Conservation (phyloP, 2,329 filamentous ascomycete genomes). For the Emmonsia crescens region DNA sequence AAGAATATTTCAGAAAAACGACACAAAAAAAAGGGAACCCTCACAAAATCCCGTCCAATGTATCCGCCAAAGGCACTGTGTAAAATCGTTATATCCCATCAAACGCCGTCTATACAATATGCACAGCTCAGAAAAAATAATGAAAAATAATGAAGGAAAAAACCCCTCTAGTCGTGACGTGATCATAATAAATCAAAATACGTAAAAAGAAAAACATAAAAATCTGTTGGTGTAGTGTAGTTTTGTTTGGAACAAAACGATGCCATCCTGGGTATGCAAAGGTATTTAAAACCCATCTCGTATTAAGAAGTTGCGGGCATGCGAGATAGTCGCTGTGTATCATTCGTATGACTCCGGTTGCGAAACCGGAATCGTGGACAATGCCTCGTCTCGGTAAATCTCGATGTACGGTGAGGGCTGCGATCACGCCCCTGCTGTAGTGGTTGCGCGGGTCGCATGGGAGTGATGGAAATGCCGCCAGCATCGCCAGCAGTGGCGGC, state of each 20-base stretch:
- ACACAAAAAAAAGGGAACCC: background rate
- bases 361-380: conserved; percentile 18
- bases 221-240: background rate
- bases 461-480: background rate
- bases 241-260: background rate
- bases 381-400: conserved; percentile 17
- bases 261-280: background rate
- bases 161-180: background rate
- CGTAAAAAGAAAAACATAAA: background rate
- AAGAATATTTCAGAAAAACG: background rate
- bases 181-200: background rate
- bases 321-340: conserved; percentile 31
- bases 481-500: conserved; percentile 24
- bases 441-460: background rate
- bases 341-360: conserved; percentile 17
- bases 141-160: no score
- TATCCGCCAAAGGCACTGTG: background rate
- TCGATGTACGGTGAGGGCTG: background rate
- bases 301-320: conserved; percentile 28
- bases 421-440: background rate
- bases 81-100: background rate
- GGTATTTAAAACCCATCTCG: background rate
- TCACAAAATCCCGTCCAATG: background rate
- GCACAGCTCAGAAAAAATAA: no score
- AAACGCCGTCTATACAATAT: background rate